A percentile compares a stretch with the other conserved stretches of the same genome.
Evolutionary conservation across 2,329 filamentous ascomycete species (phyloP).

Genomic region (Xylariaceae sp.): DNA sequence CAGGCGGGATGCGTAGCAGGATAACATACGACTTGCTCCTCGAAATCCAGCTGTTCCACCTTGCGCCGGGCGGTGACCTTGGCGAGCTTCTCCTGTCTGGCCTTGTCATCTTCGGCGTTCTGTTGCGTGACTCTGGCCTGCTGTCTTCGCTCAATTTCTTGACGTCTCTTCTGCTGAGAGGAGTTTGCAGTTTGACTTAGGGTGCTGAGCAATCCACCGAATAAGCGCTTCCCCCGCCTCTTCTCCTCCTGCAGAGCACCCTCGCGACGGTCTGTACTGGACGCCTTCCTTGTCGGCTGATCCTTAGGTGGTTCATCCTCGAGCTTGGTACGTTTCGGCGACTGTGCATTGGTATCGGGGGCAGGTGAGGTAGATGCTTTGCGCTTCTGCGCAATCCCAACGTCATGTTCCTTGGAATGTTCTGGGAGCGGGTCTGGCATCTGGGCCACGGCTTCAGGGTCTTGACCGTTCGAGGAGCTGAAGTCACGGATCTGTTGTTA

Average conservation of each 20-base stretch:
- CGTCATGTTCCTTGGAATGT: conserved; percentile 5
- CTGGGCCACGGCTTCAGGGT: conserved; percentile 10
- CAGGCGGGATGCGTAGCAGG: neutral
- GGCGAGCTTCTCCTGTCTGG: conserved; percentile 61
- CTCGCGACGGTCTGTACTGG: conserved; percentile 31
- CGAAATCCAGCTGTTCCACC: conserved; percentile 68
- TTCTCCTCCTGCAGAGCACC: conserved; percentile 64
- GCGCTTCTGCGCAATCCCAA: conserved; percentile 24
- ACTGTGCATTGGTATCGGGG: conserved; percentile 16
- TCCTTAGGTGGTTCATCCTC: conserved; percentile 12
- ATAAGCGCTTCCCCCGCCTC: conserved; percentile 78
- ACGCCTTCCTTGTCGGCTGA: conserved; percentile 11
- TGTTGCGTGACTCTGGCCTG: conserved; percentile 71
- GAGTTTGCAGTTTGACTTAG: conserved; percentile 67
- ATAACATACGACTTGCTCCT: conserved; percentile 67
- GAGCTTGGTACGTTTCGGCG: conserved; percentile 22
- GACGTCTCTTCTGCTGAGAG: conserved; percentile 63
- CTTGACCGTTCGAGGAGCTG: conserved; percentile 16
- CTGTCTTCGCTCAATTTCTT: conserved; percentile 79
- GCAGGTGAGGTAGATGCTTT: conserved; percentile 22
- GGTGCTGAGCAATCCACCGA: conserved; percentile 75
- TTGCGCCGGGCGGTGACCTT: conserved; percentile 57
- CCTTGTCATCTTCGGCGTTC: conserved; percentile 65
- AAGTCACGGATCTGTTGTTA: neutral
- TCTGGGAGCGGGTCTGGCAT: conserved; percentile 6